phyloP scores from a whole-genome alignment of 2,329 filamentous ascomycete genomes.

The Pseudocercospora vitis region DNA sequence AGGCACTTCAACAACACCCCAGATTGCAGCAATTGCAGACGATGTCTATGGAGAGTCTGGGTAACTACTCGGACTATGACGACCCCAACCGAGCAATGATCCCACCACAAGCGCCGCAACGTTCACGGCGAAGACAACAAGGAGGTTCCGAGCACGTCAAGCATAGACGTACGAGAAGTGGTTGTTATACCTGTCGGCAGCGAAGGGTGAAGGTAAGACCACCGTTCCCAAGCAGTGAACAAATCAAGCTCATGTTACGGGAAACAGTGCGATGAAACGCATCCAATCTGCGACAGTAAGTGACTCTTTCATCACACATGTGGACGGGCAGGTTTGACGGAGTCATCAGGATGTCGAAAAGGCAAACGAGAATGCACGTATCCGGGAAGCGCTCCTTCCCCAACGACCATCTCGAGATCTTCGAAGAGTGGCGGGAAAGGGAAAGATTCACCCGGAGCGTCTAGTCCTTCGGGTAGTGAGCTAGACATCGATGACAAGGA shows the following conservation, averaged over 20 bases:
- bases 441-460: constrained; percentile 46
- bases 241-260: constrained; percentile 21
- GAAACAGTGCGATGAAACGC: constrained; percentile 80
- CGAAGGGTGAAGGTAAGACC: constrained; percentile 71
- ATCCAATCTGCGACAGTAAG: constrained; percentile 77
- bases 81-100: constrained; percentile 31
- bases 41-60: constrained; percentile 37
- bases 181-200: constrained; percentile 88
- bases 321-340: constrained; percentile 16
- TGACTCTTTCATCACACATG: constrained; percentile 20
- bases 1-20: constrained; percentile 27
- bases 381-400: constrained; percentile 64
- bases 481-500: constrained; percentile 42
- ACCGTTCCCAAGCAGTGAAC: background rate
- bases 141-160: constrained; percentile 70
- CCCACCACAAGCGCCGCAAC: constrained; percentile 28
- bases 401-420: constrained; percentile 47
- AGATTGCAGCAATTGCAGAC: constrained; percentile 36
- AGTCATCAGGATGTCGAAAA: constrained; percentile 73
- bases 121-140: constrained; percentile 33
- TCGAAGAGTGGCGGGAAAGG: constrained; percentile 47
- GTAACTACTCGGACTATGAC: constrained; percentile 36
- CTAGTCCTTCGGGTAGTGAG: constrained; percentile 55
- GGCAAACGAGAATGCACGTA: constrained; percentile 89
- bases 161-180: constrained; percentile 87